Evolutionary conservation across 2,329 filamentous ascomycete genomes (phyloP).

Genomic region (Pestalotiopsis sp.): DNA sequence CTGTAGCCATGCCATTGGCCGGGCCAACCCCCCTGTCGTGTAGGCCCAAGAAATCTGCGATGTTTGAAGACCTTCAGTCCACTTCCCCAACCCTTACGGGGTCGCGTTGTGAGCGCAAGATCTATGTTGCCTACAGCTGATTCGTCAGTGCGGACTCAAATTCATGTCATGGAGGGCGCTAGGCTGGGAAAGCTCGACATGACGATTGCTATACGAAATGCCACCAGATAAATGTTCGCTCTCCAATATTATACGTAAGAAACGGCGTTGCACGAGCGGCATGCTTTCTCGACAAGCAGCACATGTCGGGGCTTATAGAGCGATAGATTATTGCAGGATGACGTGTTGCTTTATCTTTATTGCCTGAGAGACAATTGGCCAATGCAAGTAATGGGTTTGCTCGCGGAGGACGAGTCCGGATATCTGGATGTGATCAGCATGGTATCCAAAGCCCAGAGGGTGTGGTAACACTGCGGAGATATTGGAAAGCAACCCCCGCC

Average conservation of each 20-base stretch:
- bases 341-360: slow-evolving; percentile 7
- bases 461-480: slow-evolving; percentile 6
- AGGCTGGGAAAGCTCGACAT: background rate
- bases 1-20: background rate
- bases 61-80: no score
- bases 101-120: no score
- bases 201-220: background rate
- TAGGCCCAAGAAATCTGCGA: no score
- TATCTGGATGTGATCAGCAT: slow-evolving; percentile 4
- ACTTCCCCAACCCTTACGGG: no score
- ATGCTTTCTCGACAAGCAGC: background rate
- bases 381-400: background rate
- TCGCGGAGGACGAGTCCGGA: background rate
- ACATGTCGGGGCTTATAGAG: background rate
- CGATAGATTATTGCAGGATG: slow-evolving; percentile 2
- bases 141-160: no score
- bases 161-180: background rate
- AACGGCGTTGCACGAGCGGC: background rate
- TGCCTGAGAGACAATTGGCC: background rate
- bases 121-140: no score
- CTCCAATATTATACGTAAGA: background rate
- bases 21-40: no score
- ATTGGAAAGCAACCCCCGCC: background rate
- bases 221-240: background rate
- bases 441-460: background rate